Percentiles rank a stretch among this genome's conserved stretches.
Conservation (phyloP, 805 yeast species). For the Ogataea nonfermentans region DNA sequence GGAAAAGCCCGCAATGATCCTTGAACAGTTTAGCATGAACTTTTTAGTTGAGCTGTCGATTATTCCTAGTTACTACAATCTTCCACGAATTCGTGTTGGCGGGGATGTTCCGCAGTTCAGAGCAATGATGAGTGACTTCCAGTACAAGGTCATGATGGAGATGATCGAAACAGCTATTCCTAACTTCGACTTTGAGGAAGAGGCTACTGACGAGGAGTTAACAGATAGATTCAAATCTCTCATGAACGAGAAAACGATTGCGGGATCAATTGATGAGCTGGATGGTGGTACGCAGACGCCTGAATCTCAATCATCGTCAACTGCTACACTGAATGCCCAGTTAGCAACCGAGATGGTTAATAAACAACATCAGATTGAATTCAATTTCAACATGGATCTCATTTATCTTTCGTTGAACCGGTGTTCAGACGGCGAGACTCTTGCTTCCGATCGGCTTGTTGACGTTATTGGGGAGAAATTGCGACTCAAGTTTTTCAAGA, state of each 20-base stretch:
- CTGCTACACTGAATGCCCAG: constrained; percentile 5
- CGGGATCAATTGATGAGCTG: constrained; percentile 13
- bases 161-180: constrained; percentile 73
- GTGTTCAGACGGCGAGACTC: constrained; percentile 60
- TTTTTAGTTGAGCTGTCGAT: constrained; percentile 80
- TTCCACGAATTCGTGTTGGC: constrained; percentile 70
- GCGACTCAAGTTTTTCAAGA: constrained; percentile 56
- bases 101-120: constrained; percentile 74
- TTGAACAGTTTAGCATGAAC: constrained; percentile 74
- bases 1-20: constrained; percentile 54
- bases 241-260: constrained; percentile 24
- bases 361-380: constrained; percentile 66
- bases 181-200: constrained; percentile 30
- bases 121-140: constrained; percentile 79
- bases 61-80: constrained; percentile 70
- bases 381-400: constrained; percentile 64
- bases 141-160: constrained; percentile 84
- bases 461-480: constrained; percentile 71
- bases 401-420: constrained; percentile 63
- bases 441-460: constrained; percentile 64
- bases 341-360: constrained; percentile 9
- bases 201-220: constrained; percentile 10
- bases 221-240: constrained; percentile 20
- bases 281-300: constrained; percentile 18
- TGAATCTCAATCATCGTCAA: constrained; percentile 14